These are phyloP conservation scores for Cynara cardunculus DNA, from an alignment of 129 eudicot genomes.

Conservation along the genomic window DNA sequence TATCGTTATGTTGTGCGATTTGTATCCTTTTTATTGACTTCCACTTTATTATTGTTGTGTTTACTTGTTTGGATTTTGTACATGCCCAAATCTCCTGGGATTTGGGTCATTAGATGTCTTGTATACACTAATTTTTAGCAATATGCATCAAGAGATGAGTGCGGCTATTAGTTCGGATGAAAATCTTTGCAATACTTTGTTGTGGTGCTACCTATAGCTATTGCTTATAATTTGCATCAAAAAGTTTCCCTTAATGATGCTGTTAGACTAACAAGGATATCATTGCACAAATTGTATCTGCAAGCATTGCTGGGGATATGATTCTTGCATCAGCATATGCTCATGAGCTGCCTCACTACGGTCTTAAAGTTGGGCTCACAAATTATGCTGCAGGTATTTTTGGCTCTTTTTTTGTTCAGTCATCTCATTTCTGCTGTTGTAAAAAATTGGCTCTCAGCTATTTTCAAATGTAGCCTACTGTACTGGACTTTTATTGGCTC, in stretches of 20 bases:
- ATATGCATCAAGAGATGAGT: not conserved
- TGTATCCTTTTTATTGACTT: conserved; percentile 30
- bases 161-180: not conserved
- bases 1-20: conserved; percentile 57
- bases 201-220: not conserved
- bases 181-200: not conserved
- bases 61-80: not conserved
- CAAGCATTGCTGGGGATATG: conserved; percentile 59
- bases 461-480: conserved; percentile 25
- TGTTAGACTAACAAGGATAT: conserved; percentile 51
- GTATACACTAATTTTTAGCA: not conserved
- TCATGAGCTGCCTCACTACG: conserved; percentile 49
- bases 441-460: not conserved
- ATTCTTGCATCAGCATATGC: conserved; percentile 59
- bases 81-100: not conserved
- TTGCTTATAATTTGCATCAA: not conserved
- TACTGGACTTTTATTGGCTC: conserved; percentile 62
- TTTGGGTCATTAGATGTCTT: not conserved
- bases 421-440: not conserved
- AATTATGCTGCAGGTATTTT: conserved; percentile 54
- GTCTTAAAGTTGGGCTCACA: conserved; percentile 59
- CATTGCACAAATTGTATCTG: conserved; percentile 49
- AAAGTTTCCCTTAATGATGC: conserved; percentile 14
- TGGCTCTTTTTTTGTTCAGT: not conserved
- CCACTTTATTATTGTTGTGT: not conserved